A percentile compares a stretch with the other conserved stretches of the same genome.
Conservation (phyloP, 768 basidiomycete genomes). For the Hortiboletus flavorubellus region DNA sequence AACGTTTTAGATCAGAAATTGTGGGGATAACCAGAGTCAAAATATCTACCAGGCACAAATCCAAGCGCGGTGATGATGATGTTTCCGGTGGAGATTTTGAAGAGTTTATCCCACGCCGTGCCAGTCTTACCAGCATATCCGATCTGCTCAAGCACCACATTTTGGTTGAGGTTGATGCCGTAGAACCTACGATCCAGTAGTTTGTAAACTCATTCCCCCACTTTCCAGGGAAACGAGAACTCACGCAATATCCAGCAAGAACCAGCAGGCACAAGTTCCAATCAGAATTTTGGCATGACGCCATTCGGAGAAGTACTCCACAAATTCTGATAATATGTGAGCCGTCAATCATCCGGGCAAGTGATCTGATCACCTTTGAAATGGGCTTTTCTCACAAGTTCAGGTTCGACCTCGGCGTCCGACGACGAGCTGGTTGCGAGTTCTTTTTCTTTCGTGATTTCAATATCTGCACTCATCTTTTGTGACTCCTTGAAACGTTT, state of each 20-base stretch:
- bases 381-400: slow-evolving; percentile 46
- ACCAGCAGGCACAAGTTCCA: slow-evolving; percentile 70
- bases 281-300: slow-evolving; percentile 62
- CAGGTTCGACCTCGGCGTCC: slow-evolving; percentile 9
- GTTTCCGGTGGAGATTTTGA: slow-evolving; percentile 63
- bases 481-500: slow-evolving; percentile 49
- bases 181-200: slow-evolving; percentile 50
- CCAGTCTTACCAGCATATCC: slow-evolving; percentile 60
- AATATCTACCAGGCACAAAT: slow-evolving; percentile 62
- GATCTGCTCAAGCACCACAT: slow-evolving; percentile 72
- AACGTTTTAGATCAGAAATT: not conserved
- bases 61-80: slow-evolving; percentile 73
- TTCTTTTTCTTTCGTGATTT: slow-evolving; percentile 27
- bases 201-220: not conserved
- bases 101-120: slow-evolving; percentile 60
- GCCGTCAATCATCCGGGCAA: not conserved
- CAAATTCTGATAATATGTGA: slow-evolving; percentile 45
- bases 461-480: slow-evolving; percentile 21
- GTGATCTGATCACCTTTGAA: slow-evolving; percentile 38
- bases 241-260: slow-evolving; percentile 70
- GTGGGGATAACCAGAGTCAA: not conserved
- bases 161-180: slow-evolving; percentile 74
- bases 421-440: not conserved
- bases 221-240: not conserved
- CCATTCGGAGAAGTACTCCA: slow-evolving; percentile 70